Base-by-base conservation (phyloP, 2,329 filamentous ascomycete genomes). In the Annulohypoxylon truncatum region DNA sequence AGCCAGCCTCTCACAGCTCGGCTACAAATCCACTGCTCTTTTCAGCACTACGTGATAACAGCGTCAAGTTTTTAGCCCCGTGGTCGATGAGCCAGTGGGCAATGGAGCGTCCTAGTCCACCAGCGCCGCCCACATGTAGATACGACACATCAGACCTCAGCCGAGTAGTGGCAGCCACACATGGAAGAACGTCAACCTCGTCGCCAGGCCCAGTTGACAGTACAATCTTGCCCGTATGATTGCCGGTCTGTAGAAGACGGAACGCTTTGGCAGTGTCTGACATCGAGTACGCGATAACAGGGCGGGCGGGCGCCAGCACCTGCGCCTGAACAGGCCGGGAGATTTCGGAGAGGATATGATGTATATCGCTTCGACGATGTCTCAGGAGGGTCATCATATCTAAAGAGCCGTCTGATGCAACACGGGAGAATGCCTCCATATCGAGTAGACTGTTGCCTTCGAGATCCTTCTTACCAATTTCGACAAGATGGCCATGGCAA, bases 171-270 rank as follows among this genome's bases (percentile, higher is more conserved):
- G 12, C 81, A 83, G 0, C 80, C 81, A 1, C 28, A 18, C 52
- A 51, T 18, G 72, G 47, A 3, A 81, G 74, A 4, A 82, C 38
- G 3, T 10, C 12, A n/a, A 9, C 38, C 10, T 18, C 73, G 42
- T 33, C 31, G 31, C 12, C 31, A 33, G 31, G 31, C 31, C 8
- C 8, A 10, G 31, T 10, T 10, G 31, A 33, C 31, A 33, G 31
- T 10, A 33, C 31, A 10, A 33, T 10, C 31, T 82, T 83, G 0
- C 81, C 82, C 1, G 79, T 76, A 47, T 82, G 80, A 0, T 73
- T 69, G 0, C 81, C 79, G 3, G 67, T 71, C 58, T 81, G 79
- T 75, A 83, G 77, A 2, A 76, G 74, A 2, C 78, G 73, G 64
- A 83, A 78, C 0, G 78, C 67, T 9, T 72, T 70, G 2, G 79